Percentiles rank a stretch among this genome's conserved stretches.
These are phyloP conservation scores for Boletellus sp. DNA, from an alignment of 1,284 basidiomycete genomes.

Conservation along the genomic window DNA sequence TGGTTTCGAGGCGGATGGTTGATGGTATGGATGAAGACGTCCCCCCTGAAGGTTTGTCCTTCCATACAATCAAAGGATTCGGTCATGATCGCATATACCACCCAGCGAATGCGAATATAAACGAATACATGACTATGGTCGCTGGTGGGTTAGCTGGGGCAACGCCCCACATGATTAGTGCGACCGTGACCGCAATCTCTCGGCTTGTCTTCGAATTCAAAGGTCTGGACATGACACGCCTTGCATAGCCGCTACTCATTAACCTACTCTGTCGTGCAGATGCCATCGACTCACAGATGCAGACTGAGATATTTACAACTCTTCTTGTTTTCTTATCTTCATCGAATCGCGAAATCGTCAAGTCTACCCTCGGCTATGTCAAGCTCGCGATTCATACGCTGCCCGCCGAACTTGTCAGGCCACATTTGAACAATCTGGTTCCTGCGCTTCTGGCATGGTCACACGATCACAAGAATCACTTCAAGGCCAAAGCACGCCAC, in stretches of 20 bases:
- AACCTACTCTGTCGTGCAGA: slow-evolving; percentile 43
- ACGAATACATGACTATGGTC: slow-evolving; percentile 97
- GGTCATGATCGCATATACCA: slow-evolving; percentile 9
- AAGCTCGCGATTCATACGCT: slow-evolving; percentile 92
- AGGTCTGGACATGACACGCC: slow-evolving; percentile 44
- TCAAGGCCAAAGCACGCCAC: slow-evolving; percentile 95
- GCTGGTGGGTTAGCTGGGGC: slow-evolving; percentile 92
- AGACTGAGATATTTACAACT: slow-evolving; percentile 84
- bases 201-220: slow-evolving; percentile 96
- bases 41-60: slow-evolving; percentile 51
- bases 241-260: not conserved
- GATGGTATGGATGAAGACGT: slow-evolving; percentile 80
- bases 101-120: slow-evolving; percentile 72
- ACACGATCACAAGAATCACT: slow-evolving; percentile 98
- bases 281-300: slow-evolving; percentile 70
- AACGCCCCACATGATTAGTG: slow-evolving; percentile 98
- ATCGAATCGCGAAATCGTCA: slow-evolving; percentile 96
- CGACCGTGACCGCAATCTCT: slow-evolving; percentile 91
- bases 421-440: slow-evolving; percentile 76
- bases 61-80: not conserved
- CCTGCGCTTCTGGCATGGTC: slow-evolving; percentile 89
- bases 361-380: slow-evolving; percentile 91
- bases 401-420: slow-evolving; percentile 65
- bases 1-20: slow-evolving; percentile 74
- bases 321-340: slow-evolving; percentile 88